phyloP scores from a whole-genome alignment of 768 basidiomycete genomes.

The Auriculariales sp. region DNA sequence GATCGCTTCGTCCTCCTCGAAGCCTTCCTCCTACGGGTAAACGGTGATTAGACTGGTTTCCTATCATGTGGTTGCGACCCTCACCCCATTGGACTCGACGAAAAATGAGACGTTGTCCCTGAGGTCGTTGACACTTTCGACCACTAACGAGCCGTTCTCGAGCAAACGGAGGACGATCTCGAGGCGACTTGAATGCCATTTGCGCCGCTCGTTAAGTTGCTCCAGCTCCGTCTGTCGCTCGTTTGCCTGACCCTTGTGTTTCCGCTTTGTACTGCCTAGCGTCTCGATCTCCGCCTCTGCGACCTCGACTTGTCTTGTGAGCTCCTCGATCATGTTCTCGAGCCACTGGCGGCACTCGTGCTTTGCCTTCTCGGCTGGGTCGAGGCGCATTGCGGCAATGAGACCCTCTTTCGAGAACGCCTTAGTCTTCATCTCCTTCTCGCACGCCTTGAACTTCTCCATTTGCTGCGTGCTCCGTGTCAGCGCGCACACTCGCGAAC shows the following conservation, averaged over 20 bases:
- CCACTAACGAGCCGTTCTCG: slow-evolving; percentile 79
- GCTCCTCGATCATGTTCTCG: slow-evolving; percentile 76
- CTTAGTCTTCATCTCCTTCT: slow-evolving; percentile 99
- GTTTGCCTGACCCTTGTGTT: slow-evolving; percentile 64
- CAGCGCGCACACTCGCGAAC: slow-evolving; percentile 2
- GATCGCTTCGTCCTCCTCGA: slow-evolving; percentile 93
- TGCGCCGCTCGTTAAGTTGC: slow-evolving; percentile 77
- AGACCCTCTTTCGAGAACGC: slow-evolving; percentile 98
- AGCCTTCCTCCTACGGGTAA: slow-evolving; percentile 82
- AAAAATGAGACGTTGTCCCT: slow-evolving; percentile 96
- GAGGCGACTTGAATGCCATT: slow-evolving; percentile 87
- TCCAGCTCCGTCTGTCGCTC: slow-evolving; percentile 78
- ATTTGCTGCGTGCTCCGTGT: slow-evolving; percentile 75
- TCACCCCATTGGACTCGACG: slow-evolving; percentile 85
- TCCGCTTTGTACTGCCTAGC: slow-evolving; percentile 56
- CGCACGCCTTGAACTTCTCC: slow-evolving; percentile 99
- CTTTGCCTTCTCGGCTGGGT: slow-evolving; percentile 96
- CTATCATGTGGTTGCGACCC: slow-evolving; percentile 22
- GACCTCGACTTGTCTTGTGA: slow-evolving; percentile 83
- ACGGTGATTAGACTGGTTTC: slow-evolving; percentile 4
- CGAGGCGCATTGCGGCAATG: slow-evolving; percentile 83
- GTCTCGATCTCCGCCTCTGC: slow-evolving; percentile 91
- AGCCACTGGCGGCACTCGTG: slow-evolving; percentile 71
- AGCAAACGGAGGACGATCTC: slow-evolving; percentile 87
- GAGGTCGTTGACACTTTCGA: slow-evolving; percentile 66